Evolutionary conservation across 768 basidiomycete species (phyloP).

Genomic region (Imleria badia): DNA sequence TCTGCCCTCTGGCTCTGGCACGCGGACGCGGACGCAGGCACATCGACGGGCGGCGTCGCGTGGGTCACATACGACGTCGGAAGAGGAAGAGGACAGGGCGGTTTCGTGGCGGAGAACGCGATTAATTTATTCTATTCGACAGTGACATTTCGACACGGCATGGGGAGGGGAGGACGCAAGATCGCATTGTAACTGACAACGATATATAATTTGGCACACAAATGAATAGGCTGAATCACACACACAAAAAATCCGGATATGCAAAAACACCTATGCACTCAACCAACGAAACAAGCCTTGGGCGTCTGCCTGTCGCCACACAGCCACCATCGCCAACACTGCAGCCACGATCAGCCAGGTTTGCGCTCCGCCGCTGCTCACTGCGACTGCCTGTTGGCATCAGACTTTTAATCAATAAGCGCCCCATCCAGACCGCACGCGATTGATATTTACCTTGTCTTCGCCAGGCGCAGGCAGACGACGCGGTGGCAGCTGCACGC

Average conservation of each 20-base stretch:
- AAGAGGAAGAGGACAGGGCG: conserved; percentile 19
- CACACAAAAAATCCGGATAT: not conserved
- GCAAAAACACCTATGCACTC: conserved; percentile 12
- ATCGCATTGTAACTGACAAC: not conserved
- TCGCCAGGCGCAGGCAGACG: conserved; percentile 7
- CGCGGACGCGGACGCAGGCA: too few relatives aligned
- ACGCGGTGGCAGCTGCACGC: conserved; percentile 23
- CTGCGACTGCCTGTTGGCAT: not conserved
- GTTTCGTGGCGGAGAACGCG: conserved; percentile 16
- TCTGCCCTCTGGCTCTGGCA: too few relatives aligned
- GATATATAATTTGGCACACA: too few relatives aligned
- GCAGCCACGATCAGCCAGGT: conserved; percentile 9
- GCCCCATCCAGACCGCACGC: too few relatives aligned
- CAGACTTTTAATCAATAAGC: conserved; percentile 16
- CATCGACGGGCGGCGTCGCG: not conserved
- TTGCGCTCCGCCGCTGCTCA: not conserved
- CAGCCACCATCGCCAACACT: conserved; percentile 4
- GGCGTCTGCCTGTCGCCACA: not conserved
- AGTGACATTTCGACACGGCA: too few relatives aligned
- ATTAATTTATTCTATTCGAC: not conserved
- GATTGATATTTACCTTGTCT: conserved; percentile 6
- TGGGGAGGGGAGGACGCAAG: not conserved
- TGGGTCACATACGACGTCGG: conserved; percentile 10
- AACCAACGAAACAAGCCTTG: conserved; percentile 2
- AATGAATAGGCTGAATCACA: too few relatives aligned